Evolutionary conservation across 2,329 filamentous ascomycete species (phyloP).

Genomic region (Xylaria digitata): DNA sequence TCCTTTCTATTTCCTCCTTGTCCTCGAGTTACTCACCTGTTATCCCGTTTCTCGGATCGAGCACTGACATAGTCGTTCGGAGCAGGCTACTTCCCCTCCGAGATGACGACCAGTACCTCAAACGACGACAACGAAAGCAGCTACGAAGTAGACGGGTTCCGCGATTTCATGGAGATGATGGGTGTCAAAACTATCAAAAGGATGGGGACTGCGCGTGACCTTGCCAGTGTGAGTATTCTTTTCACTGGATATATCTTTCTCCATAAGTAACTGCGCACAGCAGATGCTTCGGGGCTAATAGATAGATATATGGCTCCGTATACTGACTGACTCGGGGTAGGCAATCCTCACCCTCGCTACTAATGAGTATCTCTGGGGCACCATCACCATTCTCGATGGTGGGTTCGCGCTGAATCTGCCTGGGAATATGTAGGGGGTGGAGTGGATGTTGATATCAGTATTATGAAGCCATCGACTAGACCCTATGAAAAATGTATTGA

Average conservation of each 20-base stretch:
- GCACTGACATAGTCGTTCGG: neutral
- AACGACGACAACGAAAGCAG: constrained; percentile 43
- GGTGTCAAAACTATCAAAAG: constrained; percentile 40
- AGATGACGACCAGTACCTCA: constrained; percentile 44
- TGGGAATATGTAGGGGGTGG: constrained; percentile 37
- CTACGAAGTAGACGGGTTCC: constrained; percentile 36
- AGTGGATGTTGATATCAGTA: neutral
- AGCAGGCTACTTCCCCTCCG: constrained; percentile 48
- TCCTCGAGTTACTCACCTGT: neutral
- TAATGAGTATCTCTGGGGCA: constrained; percentile 48
- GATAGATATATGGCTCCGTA: neutral
- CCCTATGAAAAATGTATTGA: neutral
- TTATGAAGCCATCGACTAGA: neutral
- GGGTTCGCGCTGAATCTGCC: constrained; percentile 41
- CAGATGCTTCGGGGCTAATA: neutral
- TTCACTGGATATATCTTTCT: neutral
- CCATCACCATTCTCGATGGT: constrained; percentile 44
- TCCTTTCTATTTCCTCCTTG: too few species aligned
- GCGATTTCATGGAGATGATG: constrained; percentile 33
- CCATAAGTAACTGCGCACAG: neutral
- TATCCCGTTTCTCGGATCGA: neutral
- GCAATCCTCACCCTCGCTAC: constrained; percentile 44
- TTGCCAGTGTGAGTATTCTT: constrained; percentile 45
- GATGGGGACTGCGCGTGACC: constrained; percentile 44
- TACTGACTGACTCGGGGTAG: constrained; percentile 33